A percentile compares a stretch with the other conserved stretches of the same genome.
These are phyloP conservation scores for Salisapilia sapeloensis DNA, from an alignment of 352 stramenopile species.

Conservation along the genomic window DNA sequence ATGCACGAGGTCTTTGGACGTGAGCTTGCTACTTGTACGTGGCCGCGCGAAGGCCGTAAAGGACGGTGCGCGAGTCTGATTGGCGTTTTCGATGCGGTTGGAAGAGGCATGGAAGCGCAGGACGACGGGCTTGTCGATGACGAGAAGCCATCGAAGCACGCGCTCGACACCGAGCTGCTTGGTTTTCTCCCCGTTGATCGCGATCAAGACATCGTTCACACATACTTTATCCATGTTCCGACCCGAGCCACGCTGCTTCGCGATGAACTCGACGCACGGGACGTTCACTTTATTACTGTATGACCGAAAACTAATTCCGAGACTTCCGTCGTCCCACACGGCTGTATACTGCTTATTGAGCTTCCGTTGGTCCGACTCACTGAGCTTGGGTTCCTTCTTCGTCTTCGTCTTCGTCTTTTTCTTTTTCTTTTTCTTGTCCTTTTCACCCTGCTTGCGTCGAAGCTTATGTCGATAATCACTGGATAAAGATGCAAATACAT, in stretches of 20 bases:
- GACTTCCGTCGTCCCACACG: conserved; percentile 46
- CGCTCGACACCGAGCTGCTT: conserved; percentile 55
- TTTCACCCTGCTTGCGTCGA: no score
- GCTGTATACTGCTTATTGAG: conserved; percentile 56
- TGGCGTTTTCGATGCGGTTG: conserved; percentile 27
- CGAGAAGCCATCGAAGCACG: conserved; percentile 54
- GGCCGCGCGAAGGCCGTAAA: no score
- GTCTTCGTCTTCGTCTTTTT: background rate
- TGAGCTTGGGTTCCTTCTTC: conserved; percentile 6
- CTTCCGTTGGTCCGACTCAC: conserved; percentile 15
- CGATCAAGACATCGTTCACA: conserved; percentile 67
- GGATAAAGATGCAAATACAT: no score
- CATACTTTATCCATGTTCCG: conserved; percentile 58
- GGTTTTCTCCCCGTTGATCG: conserved; percentile 67
- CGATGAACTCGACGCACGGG: conserved; percentile 55
- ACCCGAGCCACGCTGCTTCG: conserved; percentile 24
- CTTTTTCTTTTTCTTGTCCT: conserved; percentile 7
- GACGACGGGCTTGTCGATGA: conserved; percentile 59
- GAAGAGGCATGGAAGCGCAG: conserved; percentile 66
- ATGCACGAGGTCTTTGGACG: no score
- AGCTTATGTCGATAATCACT: no score
- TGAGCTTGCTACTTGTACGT: no score
- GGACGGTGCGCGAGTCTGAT: conserved; percentile 1
- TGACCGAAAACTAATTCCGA: conserved; percentile 54
- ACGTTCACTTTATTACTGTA: conserved; percentile 55